These are phyloP conservation scores for Clonostachys rhizophaga DNA, from an alignment of 2,329 filamentous ascomycete species.

Conservation along the genomic window DNA sequence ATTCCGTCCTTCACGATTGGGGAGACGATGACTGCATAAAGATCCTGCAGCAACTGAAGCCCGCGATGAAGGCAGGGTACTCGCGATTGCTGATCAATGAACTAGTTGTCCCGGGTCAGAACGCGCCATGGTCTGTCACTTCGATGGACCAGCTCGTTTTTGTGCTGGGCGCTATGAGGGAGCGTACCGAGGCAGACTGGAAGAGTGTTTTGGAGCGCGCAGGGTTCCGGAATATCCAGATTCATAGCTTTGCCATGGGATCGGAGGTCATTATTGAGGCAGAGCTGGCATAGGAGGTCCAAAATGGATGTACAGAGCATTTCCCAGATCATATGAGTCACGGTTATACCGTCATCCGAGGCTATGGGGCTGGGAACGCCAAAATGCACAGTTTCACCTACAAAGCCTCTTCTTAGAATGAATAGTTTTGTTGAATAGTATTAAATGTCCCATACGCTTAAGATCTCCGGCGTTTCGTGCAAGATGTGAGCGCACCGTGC, in stretches of 20 bases:
- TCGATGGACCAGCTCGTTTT: constrained; percentile 22
- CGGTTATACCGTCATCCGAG: too few species aligned
- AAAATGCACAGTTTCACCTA: too few species aligned
- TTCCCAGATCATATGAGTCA: too few species aligned
- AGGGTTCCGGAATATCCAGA: constrained; percentile 10
- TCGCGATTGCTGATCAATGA: constrained; percentile 24
- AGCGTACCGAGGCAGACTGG: constrained; percentile 12
- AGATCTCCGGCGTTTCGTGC: too few species aligned
- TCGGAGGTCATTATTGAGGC: too few species aligned
- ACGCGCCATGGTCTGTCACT: constrained; percentile 18
- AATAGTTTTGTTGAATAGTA: too few species aligned
- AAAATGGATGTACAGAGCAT: too few species aligned
- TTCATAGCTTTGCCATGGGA: constrained; percentile 6
- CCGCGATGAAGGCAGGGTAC: constrained; percentile 23
- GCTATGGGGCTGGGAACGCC: too few species aligned
- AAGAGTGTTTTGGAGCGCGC: constrained; percentile 6
- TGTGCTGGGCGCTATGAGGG: constrained; percentile 7
- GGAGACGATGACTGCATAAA: constrained; percentile 17
- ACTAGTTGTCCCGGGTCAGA: constrained; percentile 18
- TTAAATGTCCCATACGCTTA: too few species aligned
- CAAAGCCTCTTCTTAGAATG: too few species aligned
- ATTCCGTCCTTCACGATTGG: constrained; percentile 34
- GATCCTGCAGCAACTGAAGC: constrained; percentile 21
- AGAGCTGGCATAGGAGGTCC: too few species aligned
- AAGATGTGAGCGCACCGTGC: too few species aligned